Evolutionary conservation across 257 asterid genomes (phyloP).

Genomic region (Lycium barbarum): DNA sequence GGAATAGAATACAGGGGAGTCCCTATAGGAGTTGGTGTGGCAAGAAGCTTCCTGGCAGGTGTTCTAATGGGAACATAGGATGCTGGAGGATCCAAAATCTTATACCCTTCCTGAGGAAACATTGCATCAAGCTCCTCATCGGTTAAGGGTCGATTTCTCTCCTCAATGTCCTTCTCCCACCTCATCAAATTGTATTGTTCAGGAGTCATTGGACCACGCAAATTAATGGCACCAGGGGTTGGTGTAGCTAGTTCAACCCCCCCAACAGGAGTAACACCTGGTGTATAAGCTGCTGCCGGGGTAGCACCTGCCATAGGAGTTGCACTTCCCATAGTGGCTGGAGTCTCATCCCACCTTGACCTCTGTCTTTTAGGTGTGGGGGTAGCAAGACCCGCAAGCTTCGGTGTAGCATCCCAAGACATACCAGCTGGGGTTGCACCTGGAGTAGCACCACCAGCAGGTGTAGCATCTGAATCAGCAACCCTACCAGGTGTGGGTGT

Average conservation of each 20-base stretch:
- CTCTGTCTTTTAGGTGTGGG: conserved; percentile 96
- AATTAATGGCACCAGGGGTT: conserved; percentile 72
- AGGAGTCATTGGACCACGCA: conserved; percentile 84
- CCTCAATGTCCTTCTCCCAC: conserved; percentile 96
- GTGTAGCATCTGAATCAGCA: conserved; percentile 87
- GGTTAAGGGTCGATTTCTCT: conserved; percentile 79
- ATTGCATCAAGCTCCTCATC: conserved; percentile 90
- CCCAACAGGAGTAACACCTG: conserved; percentile 87
- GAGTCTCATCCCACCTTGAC: conserved; percentile 98
- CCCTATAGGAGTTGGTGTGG: conserved; percentile 88
- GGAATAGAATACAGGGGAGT: conserved; percentile 79
- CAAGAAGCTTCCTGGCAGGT: conserved; percentile 90
- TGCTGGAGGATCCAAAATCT: conserved; percentile 84
- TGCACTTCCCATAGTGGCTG: conserved; percentile 94
- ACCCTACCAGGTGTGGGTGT: conserved; percentile 93
- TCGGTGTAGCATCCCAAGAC: conserved; percentile 95
- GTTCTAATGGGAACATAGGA: conserved; percentile 90
- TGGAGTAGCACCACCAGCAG: conserved; percentile 84
- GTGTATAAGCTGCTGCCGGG: conserved; percentile 82
- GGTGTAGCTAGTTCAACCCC: conserved; percentile 86
- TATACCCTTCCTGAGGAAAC: conserved; percentile 91
- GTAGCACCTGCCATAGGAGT: conserved; percentile 84
- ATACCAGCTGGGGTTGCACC: conserved; percentile 95
- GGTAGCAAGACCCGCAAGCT: conserved; percentile 76
- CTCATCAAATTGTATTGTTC: conserved; percentile 83